Percentiles rank a stretch among this genome's conserved stretches.
These are phyloP conservation scores for Kwoniella bestiolae DNA, from an alignment of 768 basidiomycete genomes.

Conservation along the genomic window DNA sequence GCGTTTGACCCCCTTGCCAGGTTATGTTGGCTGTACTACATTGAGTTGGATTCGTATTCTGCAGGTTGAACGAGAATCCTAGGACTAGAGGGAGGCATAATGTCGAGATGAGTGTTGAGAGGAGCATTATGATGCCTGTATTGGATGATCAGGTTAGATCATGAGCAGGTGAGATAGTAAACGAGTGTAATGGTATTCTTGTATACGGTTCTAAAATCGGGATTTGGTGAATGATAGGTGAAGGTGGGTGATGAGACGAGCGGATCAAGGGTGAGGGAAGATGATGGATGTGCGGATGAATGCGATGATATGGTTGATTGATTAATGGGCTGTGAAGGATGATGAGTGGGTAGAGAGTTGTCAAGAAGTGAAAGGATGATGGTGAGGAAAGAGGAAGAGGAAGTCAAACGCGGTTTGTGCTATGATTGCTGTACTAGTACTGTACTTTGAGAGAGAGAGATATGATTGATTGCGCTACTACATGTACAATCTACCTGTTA, in stretches of 20 bases:
- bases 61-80: slow-evolving; percentile 29
- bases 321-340: neutral
- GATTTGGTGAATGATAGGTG: neutral
- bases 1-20: slow-evolving; percentile 43
- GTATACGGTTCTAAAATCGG: neutral
- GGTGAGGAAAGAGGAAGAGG: neutral
- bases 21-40: slow-evolving; percentile 33
- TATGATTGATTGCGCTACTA: too few species aligned
- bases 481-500: too few species aligned
- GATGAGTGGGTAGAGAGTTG: too few species aligned
- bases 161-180: neutral
- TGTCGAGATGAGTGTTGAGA: slow-evolving; percentile 9
- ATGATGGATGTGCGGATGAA: too few species aligned
- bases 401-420: neutral
- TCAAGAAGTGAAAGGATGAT: neutral
- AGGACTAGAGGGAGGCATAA: slow-evolving; percentile 11
- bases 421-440: neutral
- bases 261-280: neutral
- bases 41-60: slow-evolving; percentile 12
- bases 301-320: neutral
- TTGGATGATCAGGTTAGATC: neutral
- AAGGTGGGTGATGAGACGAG: neutral
- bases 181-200: neutral
- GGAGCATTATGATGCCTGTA: slow-evolving; percentile 12
- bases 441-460: too few species aligned